Evolutionary conservation across 2,329 filamentous ascomycete species (phyloP).

Genomic region (Ophiostoma angusticollis): DNA sequence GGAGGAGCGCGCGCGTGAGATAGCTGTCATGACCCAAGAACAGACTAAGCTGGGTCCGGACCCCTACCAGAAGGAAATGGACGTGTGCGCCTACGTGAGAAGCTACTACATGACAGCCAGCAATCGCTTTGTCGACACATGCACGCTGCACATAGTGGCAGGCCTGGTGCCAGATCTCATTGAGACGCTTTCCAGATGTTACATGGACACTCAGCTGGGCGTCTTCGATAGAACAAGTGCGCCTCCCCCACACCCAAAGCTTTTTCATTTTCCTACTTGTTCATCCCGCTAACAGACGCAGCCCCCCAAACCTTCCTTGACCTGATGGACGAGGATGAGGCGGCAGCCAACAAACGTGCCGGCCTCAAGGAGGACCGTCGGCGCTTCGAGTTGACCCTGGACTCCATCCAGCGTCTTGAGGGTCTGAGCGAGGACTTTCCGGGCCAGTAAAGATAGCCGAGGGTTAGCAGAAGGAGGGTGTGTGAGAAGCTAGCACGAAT

Average conservation of each 20-base stretch:
- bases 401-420: slow-evolving; percentile 24
- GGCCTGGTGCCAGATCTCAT: slow-evolving; percentile 35
- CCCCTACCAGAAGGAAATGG: slow-evolving; percentile 45
- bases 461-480: too few species aligned
- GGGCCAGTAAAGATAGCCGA: too few species aligned
- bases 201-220: slow-evolving; percentile 32
- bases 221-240: slow-evolving; percentile 21
- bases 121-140: slow-evolving; percentile 47
- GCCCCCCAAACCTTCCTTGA: slow-evolving; percentile 17
- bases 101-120: slow-evolving; percentile 59
- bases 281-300: neutral
- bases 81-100: slow-evolving; percentile 48
- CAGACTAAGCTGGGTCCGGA: slow-evolving; percentile 40
- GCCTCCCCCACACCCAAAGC: too few species aligned
- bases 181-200: slow-evolving; percentile 23
- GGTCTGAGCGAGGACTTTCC: slow-evolving; percentile 1
- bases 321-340: slow-evolving; percentile 26
- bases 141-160: slow-evolving; percentile 34
- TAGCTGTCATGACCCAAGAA: slow-evolving; percentile 28
- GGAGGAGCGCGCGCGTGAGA: slow-evolving; percentile 34
- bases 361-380: slow-evolving; percentile 21
- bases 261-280: neutral
- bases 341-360: slow-evolving; percentile 19
- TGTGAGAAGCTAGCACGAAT: too few species aligned
- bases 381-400: slow-evolving; percentile 23